Conservation (phyloP, 495 filamentous ascomycete genomes). For the Parachaetomium inaequale region DNA sequence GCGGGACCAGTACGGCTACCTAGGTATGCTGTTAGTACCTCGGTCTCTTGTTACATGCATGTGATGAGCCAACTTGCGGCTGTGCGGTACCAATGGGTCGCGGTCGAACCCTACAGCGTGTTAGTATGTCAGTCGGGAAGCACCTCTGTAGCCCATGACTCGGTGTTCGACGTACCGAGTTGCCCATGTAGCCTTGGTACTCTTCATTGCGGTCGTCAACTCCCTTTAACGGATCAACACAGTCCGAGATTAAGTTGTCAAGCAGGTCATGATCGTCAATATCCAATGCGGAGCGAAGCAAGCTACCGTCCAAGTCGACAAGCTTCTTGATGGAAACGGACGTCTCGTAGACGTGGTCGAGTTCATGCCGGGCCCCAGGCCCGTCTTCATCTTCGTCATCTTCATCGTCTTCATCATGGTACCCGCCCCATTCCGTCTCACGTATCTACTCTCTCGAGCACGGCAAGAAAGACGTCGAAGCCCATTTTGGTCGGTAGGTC, state of each 20-base stretch:
- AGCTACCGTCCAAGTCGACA: not conserved
- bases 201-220: not conserved
- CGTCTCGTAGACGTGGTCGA: not conserved
- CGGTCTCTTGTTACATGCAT: not conserved
- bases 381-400: too few species aligned
- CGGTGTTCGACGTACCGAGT: not conserved
- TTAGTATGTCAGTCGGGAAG: not conserved
- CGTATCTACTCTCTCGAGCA: constrained; percentile 32
- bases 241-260: not conserved
- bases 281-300: not conserved
- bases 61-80: not conserved
- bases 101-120: not conserved
- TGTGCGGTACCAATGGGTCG: not conserved
- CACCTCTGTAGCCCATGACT: not conserved
- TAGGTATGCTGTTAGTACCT: not conserved
- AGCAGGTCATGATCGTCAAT: not conserved
- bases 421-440: constrained; percentile 13
- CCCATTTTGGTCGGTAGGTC: constrained; percentile 33
- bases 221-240: not conserved
- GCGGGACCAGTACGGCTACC: not conserved
- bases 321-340: not conserved
- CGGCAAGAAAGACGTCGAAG: constrained; percentile 38
- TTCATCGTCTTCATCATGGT: not conserved
- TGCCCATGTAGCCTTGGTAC: not conserved
- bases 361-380: not conserved